phyloP scores from a whole-genome alignment of 163 green algal species.

The Scenedesmus sp. region DNA sequence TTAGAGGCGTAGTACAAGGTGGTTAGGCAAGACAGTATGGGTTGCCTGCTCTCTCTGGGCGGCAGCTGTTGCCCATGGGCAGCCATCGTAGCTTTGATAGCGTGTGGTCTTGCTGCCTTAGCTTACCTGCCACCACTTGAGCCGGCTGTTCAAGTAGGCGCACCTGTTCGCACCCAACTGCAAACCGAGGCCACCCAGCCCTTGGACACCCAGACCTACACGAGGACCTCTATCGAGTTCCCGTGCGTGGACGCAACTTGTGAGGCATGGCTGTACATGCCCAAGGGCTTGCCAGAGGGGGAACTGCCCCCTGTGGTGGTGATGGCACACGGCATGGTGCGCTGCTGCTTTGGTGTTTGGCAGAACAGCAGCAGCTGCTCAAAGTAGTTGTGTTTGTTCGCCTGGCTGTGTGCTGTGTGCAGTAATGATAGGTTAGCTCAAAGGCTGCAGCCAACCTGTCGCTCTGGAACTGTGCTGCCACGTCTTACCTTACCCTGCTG shows the following conservation, averaged over 20 bases:
- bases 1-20: background rate
- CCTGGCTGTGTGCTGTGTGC: background rate
- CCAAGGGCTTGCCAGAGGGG: background rate
- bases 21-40: background rate
- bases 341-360: background rate
- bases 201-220: conserved; percentile 23
- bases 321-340: conserved; percentile 53
- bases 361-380: background rate
- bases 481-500: background rate
- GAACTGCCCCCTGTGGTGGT: conserved; percentile 41
- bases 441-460: background rate
- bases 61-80: conserved; percentile 1
- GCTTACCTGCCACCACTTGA: conserved; percentile 28
- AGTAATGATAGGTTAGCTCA: background rate
- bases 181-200: conserved; percentile 35
- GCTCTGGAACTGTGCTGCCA: background rate
- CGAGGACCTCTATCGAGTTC: conserved; percentile 12
- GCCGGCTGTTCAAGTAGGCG: conserved; percentile 12
- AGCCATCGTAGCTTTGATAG: background rate
- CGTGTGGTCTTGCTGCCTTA: conserved; percentile 5
- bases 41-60: background rate
- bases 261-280: conserved; percentile 53
- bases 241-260: conserved; percentile 12
- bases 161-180: background rate
- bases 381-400: background rate